Base-by-base conservation (phyloP, 139 green algal genomes). In the Chlamydomonas schloesseri region DNA sequence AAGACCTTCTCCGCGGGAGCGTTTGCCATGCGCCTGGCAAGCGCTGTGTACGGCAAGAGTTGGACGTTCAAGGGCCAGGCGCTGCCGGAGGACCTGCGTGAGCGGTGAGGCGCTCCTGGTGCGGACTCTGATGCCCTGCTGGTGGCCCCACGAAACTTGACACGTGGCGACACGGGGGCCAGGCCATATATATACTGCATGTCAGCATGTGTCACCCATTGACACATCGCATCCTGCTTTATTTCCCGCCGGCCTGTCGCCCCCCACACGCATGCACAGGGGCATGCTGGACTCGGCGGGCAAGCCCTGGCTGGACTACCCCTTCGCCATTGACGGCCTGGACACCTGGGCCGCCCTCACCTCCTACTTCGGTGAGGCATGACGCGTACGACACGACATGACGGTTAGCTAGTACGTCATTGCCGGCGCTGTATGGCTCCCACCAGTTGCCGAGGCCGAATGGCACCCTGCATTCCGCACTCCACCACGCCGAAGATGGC, bases 261-360 rank as follows among this genome's bases (percentile, higher is more conserved):
- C 55, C 55, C 18, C 4, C 10, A 62, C 55, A 62, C 55, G 18
- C 55, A 62, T 17, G 55, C 71, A n/a, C 47, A 86, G 80, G 6
- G 68, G 80, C 67, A 84, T 84, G 78, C 26, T 84, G 37, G 78
- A 68, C 78, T 47, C 78, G 3, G 50, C 20, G 24, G 78, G 78
- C 78, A 68, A 69, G 8, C 62, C 78, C 28, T 84, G 78, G 78
- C 10, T 79, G 28, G 83, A 94, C 81, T 94, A 93, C 90, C 90
- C 90, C 17, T 94, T 89, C 55, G 90, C 86, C 6, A 42, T 86
- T 62, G 73, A 93, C 47, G 88, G 77, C 20, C 24, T 91, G 76
- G 64, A 81, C 76, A 71, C 87, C 10, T 91, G 88, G 82, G 47
- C 31, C 26, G 88, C 78, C 9, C 73, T 89, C 33, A 31, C 71